Evolutionary conservation across 1,284 basidiomycete genomes (phyloP), one percentile per base, ranked within the genome.

Genomic region (Puccinia coronata): DNA sequence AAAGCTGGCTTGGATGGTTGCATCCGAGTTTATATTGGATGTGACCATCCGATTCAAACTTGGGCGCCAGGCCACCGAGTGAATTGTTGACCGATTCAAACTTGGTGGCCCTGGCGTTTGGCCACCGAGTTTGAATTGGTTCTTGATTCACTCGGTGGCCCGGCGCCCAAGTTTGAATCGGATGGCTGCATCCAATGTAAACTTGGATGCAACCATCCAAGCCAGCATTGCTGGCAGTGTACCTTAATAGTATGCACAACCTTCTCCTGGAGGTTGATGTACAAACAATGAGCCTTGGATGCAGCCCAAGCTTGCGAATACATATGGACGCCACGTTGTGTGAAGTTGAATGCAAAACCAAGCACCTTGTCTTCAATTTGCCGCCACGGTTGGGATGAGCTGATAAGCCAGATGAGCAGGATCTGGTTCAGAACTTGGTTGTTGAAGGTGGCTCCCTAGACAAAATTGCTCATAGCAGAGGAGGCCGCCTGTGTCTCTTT

Each of bases 321-420:
- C 9, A 34, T n/a, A 18, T 73, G 47, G 5, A 55, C 25, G 16
- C 41, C 71, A 20, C n/a, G 28, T 73, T 41, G 23, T 25, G 36
- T 23, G 5, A 20, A 55, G 55, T 39, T 16, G 51, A 31, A 72
- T 39, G 43, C 20, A 14, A 72, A 2, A 1, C 31, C 8, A 14
- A 73, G 43, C 3, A 57, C n/a, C 2, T 20, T n/a, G 18, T 73
- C 71, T 36, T 73, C 31, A 34, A 73, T 55, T 9, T 31, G 25
- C 6, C 28, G 9, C 51, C 71, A 73, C 6, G 28, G 71, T 18
- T 25, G 71, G 4, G 71, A n/a, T 20, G 43, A 57, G 9, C 49
- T 14, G 18, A 73, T 34, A 18, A 73, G 49, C 71, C 71, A 73
- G 12, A 55, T 55, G 49, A 73, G 49, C 3, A 73, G 43, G 31